Percentiles rank a stretch among this genome's conserved stretches.
Conservation (phyloP, 106 monocot species). For the Dendrobium huoshanense region DNA sequence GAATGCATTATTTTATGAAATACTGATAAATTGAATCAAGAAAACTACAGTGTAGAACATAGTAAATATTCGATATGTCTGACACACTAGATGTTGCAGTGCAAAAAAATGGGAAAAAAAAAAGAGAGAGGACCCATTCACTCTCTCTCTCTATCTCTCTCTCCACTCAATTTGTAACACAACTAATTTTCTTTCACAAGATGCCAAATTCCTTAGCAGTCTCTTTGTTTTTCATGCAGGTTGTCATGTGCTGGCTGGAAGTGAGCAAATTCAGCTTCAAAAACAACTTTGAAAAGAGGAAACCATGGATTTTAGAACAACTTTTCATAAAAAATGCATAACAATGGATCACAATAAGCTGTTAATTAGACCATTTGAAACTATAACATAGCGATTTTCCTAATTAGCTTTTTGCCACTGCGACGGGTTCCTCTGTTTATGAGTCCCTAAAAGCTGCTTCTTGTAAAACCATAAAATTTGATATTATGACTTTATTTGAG, state of each 20-base stretch:
- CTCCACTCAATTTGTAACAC: background rate
- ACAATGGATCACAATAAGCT: background rate
- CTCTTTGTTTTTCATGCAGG: background rate
- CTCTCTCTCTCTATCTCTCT: too few species aligned
- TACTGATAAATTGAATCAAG: too few species aligned
- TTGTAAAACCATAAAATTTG: background rate
- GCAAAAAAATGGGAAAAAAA: too few species aligned
- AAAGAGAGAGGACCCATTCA: too few species aligned
- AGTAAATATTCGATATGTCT: too few species aligned
- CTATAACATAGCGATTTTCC: background rate
- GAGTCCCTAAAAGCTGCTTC: background rate
- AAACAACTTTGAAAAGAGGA: background rate
- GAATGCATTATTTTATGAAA: too few species aligned
- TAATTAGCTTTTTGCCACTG: background rate
- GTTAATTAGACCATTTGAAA: background rate
- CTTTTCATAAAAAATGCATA: background rate
- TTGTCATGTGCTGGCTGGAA: slow-evolving; percentile 3
- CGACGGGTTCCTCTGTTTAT: background rate
- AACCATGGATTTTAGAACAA: background rate
- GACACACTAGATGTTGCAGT: too few species aligned
- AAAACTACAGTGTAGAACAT: too few species aligned
- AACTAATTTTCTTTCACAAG: background rate
- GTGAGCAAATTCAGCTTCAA: background rate
- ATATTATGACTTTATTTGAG: background rate
- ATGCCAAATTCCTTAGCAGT: background rate